These are phyloP conservation scores for Cyberlindnera lachancei DNA, from an alignment of 805 yeast genomes.

Conservation along the genomic window DNA sequence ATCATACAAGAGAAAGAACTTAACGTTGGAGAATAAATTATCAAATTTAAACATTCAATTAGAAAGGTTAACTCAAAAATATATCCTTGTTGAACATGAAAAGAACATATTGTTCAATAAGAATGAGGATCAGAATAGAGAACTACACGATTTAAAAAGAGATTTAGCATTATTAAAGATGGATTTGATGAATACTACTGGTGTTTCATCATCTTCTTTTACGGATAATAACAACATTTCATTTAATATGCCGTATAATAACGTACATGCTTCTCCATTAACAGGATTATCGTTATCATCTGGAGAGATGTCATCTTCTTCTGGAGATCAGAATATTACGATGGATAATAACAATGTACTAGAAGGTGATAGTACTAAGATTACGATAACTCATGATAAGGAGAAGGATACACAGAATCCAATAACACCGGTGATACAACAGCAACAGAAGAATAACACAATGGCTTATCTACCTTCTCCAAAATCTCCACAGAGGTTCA, in stretches of 20 bases:
- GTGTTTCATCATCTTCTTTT: not conserved
- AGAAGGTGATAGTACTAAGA: slow-evolving; percentile 5
- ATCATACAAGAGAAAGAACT: slow-evolving; percentile 43
- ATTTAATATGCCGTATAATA: slow-evolving; percentile 8
- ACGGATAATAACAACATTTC: slow-evolving; percentile 3
- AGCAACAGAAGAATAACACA: not conserved
- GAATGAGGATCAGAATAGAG: slow-evolving; percentile 30
- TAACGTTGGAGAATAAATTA: slow-evolving; percentile 44
- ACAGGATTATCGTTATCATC: slow-evolving; percentile 18
- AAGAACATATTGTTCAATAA: slow-evolving; percentile 26
- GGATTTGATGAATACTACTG: slow-evolving; percentile 13
- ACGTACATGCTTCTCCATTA: slow-evolving; percentile 21
- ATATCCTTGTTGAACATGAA: slow-evolving; percentile 29
- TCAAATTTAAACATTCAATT: slow-evolving; percentile 30
- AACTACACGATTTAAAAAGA: slow-evolving; percentile 35
- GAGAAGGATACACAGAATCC: too few relatives aligned
- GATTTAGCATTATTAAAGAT: slow-evolving; percentile 34
- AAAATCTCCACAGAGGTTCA: slow-evolving; percentile 16
- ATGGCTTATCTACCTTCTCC: not conserved
- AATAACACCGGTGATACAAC: slow-evolving; percentile 18
- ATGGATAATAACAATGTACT: too few relatives aligned
- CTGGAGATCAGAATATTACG: too few relatives aligned
- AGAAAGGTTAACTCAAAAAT: slow-evolving; percentile 29
- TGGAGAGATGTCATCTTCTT: too few relatives aligned
- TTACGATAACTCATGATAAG: too few relatives aligned